These are phyloP conservation scores for Radiomyces spectabilis DNA, from an alignment of 192 early-diverging fungal genomes.

Conservation along the genomic window DNA sequence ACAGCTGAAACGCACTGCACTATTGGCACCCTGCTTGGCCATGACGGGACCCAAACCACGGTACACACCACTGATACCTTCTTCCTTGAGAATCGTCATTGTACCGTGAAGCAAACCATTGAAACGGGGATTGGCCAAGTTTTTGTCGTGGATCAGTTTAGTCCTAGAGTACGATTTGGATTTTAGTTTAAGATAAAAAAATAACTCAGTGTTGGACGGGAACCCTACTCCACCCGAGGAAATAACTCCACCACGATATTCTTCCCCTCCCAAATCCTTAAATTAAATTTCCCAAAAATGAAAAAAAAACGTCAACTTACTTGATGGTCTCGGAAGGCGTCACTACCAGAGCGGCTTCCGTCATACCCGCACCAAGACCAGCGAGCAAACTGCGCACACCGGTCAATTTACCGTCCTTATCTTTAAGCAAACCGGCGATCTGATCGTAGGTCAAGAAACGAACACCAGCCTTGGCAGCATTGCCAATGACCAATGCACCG, in stretches of 20 bases:
- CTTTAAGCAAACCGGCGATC: constrained; percentile 64
- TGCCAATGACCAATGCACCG: constrained; percentile 87
- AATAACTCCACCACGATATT: too few relatives aligned
- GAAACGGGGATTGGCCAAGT: constrained; percentile 63
- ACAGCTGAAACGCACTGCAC: constrained; percentile 83
- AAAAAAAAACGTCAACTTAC: constrained; percentile 28
- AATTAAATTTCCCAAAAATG: not conserved
- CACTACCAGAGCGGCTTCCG: constrained; percentile 83
- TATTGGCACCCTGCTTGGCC: constrained; percentile 92
- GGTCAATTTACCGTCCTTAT: constrained; percentile 62
- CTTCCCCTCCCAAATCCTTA: too few relatives aligned
- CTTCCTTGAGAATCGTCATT: constrained; percentile 50
- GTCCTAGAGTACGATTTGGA: too few relatives aligned
- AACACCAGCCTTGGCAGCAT: constrained; percentile 86
- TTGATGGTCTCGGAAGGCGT: constrained; percentile 95
- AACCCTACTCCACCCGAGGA: too few relatives aligned
- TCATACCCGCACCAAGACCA: constrained; percentile 80
- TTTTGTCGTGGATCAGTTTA: constrained; percentile 90
- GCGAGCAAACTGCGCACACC: constrained; percentile 64
- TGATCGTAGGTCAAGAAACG: constrained; percentile 90
- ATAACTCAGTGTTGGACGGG: too few relatives aligned
- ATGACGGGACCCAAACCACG: constrained; percentile 88
- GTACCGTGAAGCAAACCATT: constrained; percentile 73
- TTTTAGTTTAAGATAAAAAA: not conserved
- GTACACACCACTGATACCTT: constrained; percentile 81